Conservation (phyloP, 2,329 filamentous ascomycete species). For the Cryphonectria japonica region DNA sequence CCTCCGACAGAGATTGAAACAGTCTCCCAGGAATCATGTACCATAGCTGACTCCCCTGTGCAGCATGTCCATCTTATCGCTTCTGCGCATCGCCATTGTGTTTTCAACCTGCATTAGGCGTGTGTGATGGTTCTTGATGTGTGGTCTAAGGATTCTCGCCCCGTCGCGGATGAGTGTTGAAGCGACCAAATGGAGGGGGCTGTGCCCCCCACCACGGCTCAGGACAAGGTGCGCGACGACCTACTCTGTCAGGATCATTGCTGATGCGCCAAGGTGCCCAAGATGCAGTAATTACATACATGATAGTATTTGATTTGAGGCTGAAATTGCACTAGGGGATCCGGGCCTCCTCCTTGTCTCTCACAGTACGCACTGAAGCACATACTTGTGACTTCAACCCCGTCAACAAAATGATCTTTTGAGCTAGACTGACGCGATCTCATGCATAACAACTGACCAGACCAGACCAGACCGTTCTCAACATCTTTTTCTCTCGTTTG, state of each 20-base stretch:
- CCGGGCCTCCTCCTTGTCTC: background rate
- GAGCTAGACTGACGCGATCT: background rate
- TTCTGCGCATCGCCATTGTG: slow-evolving; percentile 1
- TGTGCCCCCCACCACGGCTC: background rate
- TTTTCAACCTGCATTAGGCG: background rate
- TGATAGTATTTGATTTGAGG: background rate
- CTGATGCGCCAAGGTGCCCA: background rate
- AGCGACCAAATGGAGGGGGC: background rate
- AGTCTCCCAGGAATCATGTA: background rate
- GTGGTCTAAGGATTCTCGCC: background rate
- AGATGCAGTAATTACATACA: background rate
- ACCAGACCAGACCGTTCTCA: background rate
- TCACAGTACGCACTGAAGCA: background rate
- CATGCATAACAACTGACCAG: background rate
- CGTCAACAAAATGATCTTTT: background rate
- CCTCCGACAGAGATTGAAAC: background rate
- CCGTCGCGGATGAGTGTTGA: background rate
- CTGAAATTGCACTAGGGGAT: background rate
- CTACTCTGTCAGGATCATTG: background rate
- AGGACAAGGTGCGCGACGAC: background rate
- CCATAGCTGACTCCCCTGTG: too few species aligned
- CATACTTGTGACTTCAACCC: background rate
- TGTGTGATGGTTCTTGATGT: background rate
- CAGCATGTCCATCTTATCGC: background rate
- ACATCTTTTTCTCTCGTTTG: background rate